A percentile compares a stretch with the other conserved stretches of the same genome.
phyloP scores from a whole-genome alignment of 2,329 filamentous ascomycete genomes.

The Trichoderma guizhouense region DNA sequence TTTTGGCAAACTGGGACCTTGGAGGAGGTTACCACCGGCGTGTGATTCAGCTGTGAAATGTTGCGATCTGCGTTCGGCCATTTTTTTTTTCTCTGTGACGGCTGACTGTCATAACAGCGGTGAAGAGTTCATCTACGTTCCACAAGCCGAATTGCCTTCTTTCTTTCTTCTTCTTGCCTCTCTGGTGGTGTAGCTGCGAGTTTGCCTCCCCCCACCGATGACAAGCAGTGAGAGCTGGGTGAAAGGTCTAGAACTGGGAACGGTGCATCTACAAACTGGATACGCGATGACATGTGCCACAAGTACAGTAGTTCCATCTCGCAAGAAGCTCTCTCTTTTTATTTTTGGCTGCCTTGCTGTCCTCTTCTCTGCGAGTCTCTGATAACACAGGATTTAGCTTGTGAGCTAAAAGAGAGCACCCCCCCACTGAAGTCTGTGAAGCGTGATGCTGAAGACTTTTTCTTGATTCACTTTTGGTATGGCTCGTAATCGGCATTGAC shows the following conservation, averaged over 20 bases:
- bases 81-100: too few species aligned
- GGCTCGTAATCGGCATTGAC: not conserved
- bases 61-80: not conserved
- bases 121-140: not conserved
- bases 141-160: not conserved
- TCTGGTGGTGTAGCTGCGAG: not conserved
- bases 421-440: not conserved
- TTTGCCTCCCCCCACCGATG: not conserved
- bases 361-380: not conserved
- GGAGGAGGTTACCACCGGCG: not conserved
- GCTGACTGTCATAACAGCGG: slow-evolving; percentile 6
- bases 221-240: not conserved
- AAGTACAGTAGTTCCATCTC: not conserved
- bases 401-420: not conserved
- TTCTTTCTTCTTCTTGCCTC: not conserved
- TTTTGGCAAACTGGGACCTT: not conserved
- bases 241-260: not conserved
- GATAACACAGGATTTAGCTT: not conserved
- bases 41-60: slow-evolving; percentile 1
- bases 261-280: not conserved
- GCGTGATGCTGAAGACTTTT: slow-evolving; percentile 18
- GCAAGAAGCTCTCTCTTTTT: not conserved
- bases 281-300: not conserved
- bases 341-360: not conserved
- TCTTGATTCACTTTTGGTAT: not conserved